Conservation (phyloP, 495 filamentous ascomycete species). For the Terfezia boudieri region DNA sequence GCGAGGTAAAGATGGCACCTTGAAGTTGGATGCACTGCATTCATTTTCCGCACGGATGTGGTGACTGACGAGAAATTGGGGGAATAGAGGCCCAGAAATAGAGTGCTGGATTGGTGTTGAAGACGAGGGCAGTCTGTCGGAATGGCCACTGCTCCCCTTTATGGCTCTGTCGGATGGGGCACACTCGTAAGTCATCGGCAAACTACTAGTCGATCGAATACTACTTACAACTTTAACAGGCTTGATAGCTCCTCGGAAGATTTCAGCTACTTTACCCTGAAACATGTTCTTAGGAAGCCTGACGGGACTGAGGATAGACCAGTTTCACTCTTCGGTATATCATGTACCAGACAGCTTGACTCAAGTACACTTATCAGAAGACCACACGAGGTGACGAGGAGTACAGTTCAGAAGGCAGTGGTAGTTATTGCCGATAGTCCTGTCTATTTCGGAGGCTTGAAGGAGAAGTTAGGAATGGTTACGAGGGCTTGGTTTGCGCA, state of each 20-base stretch:
- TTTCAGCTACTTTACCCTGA: conserved; percentile 93
- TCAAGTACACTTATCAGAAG: conserved; percentile 50
- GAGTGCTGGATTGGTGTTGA: conserved; percentile 70
- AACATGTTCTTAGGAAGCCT: conserved; percentile 4
- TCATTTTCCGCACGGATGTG: not conserved
- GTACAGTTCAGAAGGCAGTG: conserved; percentile 95
- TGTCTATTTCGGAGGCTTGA: conserved; percentile 25
- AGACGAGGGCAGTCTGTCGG: conserved; percentile 61
- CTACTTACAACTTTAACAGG: not conserved
- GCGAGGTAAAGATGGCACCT: conserved; percentile 34
- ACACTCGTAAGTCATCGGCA: conserved; percentile 44
- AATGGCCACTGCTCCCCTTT: conserved; percentile 83
- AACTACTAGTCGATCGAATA: not conserved
- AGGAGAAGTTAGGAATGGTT: conserved; percentile 49
- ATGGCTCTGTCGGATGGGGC: conserved; percentile 96
- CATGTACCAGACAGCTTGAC: conserved; percentile 80
- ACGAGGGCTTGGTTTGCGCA: conserved; percentile 94
- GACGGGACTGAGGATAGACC: conserved; percentile 1
- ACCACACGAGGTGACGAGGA: conserved; percentile 74
- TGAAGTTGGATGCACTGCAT: conserved; percentile 1
- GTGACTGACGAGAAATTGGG: conserved; percentile 1
- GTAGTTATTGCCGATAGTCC: conserved; percentile 86
- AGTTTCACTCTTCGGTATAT: conserved; percentile 86
- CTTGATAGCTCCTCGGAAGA: conserved; percentile 54
- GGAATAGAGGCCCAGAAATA: conserved; percentile 65